These are phyloP conservation scores for Coffea canephora DNA, from an alignment of 257 asterid species.

Conservation along the genomic window DNA sequence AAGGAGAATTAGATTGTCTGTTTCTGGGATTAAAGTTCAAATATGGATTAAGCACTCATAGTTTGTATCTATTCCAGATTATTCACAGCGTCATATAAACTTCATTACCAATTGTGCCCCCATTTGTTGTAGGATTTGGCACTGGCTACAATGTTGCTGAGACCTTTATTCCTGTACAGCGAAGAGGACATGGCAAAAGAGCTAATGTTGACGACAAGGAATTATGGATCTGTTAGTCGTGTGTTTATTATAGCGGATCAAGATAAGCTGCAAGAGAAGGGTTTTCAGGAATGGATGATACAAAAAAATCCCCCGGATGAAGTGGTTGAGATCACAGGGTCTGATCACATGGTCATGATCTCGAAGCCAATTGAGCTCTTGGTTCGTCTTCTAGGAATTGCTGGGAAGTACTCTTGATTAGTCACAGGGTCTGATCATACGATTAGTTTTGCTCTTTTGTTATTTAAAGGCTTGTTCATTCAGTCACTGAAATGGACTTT, in stretches of 20 bases:
- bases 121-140: slow-evolving; percentile 28
- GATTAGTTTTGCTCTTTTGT: background rate
- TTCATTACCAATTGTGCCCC: background rate
- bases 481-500: background rate
- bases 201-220: slow-evolving; percentile 11
- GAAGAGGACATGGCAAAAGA: slow-evolving; percentile 19
- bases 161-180: slow-evolving; percentile 20
- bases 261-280: slow-evolving; percentile 25
- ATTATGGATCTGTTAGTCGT: slow-evolving; percentile 28
- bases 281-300: slow-evolving; percentile 32
- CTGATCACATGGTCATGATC: slow-evolving; percentile 48
- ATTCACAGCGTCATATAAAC: background rate
- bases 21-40: background rate
- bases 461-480: background rate
- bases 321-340: slow-evolving; percentile 28
- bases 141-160: slow-evolving; percentile 28
- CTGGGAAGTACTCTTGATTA: slow-evolving; percentile 10
- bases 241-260: slow-evolving; percentile 25
- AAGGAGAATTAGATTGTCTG: background rate
- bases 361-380: slow-evolving; percentile 30
- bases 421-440: background rate
- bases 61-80: background rate
- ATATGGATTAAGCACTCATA: background rate
- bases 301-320: slow-evolving; percentile 34
- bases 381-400: slow-evolving; percentile 18